Base-by-base conservation (phyloP, 148 eudicot species). In the Spergularia bocconei region DNA sequence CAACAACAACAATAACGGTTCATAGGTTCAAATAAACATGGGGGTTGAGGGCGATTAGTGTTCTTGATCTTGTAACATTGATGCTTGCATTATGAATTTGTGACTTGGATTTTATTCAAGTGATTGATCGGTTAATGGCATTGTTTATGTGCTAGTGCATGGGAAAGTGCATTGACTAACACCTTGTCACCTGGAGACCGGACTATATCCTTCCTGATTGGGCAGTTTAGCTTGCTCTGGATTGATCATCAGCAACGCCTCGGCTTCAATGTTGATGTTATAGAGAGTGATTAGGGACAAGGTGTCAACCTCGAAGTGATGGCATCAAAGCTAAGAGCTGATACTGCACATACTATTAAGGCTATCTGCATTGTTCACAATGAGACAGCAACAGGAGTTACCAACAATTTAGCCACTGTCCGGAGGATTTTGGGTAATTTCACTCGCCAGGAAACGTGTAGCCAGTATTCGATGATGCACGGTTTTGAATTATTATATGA, bases 81-180 rank as follows among this genome's bases (percentile, higher is more conserved):
- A 36, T 63, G 70, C 56, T 77, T 70, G n/a, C 41, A 55, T 29
- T 29, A 29, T 29, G 36, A 29, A 29, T 29, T 10, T 38, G 19
- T 41, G 15, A 47, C 11, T 2, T 23, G 19, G 15, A 60, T 51
- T 29, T 62, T 60, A 17, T 21, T 36, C 51, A 15, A 14, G 9
- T 21, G 19, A 15, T 38, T 41, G 56, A 20, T 65, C 12, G 66
- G 17, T 13, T 54, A 17, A 50, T 62, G 58, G 14, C 29, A 64
- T 75, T 64, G 41, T 73, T 3, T 76, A 94, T 98, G 99, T 63
- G 92, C 99, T 78, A 98, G 99, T 78, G 99, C 99, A 68, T 95
- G 98, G 99, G 99, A 95, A 82, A 95, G 99, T 88, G 98, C 99
- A 39, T 90, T 95, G 51, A 95, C 99, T 23, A 95, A 95, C 89